These are phyloP conservation scores for Rhodofomes roseus DNA, from an alignment of 1,284 basidiomycete species.

Conservation along the genomic window DNA sequence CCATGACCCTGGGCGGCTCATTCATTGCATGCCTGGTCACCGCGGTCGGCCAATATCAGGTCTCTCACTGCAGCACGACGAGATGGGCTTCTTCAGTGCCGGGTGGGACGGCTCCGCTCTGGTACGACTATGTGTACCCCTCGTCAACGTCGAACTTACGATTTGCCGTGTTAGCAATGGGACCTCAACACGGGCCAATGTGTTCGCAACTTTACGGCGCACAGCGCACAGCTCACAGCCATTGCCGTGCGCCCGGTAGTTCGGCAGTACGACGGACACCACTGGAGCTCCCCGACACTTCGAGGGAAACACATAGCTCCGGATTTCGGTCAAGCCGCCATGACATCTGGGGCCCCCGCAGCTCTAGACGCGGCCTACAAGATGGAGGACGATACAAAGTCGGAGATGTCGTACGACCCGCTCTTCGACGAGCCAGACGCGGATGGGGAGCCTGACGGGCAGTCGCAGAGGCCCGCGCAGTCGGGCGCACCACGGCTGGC, in stretches of 20 bases:
- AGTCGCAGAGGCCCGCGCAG: slow-evolving; percentile 10
- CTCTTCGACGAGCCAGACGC: slow-evolving; percentile 74
- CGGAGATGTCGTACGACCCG: slow-evolving; percentile 76
- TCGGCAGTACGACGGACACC: slow-evolving; percentile 32
- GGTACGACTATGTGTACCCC: slow-evolving; percentile 44
- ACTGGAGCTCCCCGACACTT: slow-evolving; percentile 12
- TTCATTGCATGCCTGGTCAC: slow-evolving; percentile 73
- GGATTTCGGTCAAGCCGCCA: background rate
- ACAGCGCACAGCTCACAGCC: slow-evolving; percentile 85
- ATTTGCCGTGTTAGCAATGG: slow-evolving; percentile 73
- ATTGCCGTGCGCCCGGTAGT: slow-evolving; percentile 74
- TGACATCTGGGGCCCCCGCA: background rate
- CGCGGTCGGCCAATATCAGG: slow-evolving; percentile 79
- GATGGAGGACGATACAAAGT: slow-evolving; percentile 55
- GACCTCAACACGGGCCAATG: slow-evolving; percentile 90
- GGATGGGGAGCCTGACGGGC: slow-evolving; percentile 36
- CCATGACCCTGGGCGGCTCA: slow-evolving; percentile 83
- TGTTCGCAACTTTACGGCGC: slow-evolving; percentile 76
- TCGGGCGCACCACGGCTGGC: background rate
- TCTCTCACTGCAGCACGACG: slow-evolving; percentile 74
- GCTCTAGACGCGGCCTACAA: slow-evolving; percentile 5
- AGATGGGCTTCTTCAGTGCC: slow-evolving; percentile 85
- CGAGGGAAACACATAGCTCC: background rate
- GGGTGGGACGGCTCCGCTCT: slow-evolving; percentile 93
- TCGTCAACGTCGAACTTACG: background rate